Percentiles rank a stretch among this genome's conserved stretches.
These are phyloP conservation scores for Dendrobium huoshanense DNA, from an alignment of 106 monocot genomes.

Conservation along the genomic window DNA sequence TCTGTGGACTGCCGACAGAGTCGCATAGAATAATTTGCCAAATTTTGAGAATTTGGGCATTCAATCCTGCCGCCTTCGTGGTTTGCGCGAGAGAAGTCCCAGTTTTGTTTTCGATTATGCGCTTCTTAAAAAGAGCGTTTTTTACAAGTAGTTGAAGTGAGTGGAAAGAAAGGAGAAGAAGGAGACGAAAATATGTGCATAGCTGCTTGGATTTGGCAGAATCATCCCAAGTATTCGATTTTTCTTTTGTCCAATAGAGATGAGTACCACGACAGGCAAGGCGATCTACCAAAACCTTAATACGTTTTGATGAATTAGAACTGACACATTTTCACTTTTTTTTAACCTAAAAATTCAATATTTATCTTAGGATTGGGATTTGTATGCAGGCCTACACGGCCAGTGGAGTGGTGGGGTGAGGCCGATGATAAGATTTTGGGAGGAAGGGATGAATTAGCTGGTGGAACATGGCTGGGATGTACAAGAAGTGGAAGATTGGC, in stretches of 20 bases:
- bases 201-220: slow-evolving; percentile 84
- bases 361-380: not conserved
- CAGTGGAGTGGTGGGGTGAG: slow-evolving; percentile 76
- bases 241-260: slow-evolving; percentile 71
- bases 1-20: too few species aligned
- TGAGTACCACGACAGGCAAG: slow-evolving; percentile 60
- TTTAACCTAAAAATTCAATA: not conserved
- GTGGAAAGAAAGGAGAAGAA: not conserved
- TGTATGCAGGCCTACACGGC: slow-evolving; percentile 66
- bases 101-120: too few species aligned
- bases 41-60: too few species aligned
- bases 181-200: slow-evolving; percentile 34
- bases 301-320: not conserved
- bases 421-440: slow-evolving; percentile 53
- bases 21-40: too few species aligned
- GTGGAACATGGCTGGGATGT: slow-evolving; percentile 92
- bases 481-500: slow-evolving; percentile 73
- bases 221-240: slow-evolving; percentile 59
- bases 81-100: too few species aligned
- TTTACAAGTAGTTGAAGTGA: not conserved
- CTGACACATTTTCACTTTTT: not conserved
- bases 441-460: slow-evolving; percentile 68
- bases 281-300: not conserved
- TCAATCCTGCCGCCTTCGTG: too few species aligned
- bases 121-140: not conserved